Conservation (phyloP, 805 yeast genomes). For the Kazachstania psychrophila region DNA sequence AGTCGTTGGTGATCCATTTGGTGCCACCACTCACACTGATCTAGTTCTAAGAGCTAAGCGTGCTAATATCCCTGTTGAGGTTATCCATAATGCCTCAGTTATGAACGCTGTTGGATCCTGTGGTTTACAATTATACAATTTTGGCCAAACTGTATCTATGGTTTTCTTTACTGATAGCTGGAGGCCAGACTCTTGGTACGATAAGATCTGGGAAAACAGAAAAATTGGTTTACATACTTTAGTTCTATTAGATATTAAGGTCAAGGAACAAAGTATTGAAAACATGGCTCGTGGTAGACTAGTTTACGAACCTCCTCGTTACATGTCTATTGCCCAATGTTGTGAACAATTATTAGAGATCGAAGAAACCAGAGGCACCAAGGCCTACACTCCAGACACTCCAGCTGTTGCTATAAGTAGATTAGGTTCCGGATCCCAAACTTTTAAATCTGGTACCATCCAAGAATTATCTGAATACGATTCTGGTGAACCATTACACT, state of each 20-base stretch:
- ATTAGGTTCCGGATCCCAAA: constrained; percentile 77
- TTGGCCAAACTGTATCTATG: constrained; percentile 94
- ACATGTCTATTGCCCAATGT: constrained; percentile 87
- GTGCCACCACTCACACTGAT: constrained; percentile 97
- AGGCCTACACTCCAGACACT: constrained; percentile 75
- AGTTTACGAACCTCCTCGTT: constrained; percentile 94
- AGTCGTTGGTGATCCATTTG: constrained; percentile 96
- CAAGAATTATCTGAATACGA: constrained; percentile 71
- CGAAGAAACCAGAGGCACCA: constrained; percentile 66
- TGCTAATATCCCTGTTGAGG: constrained; percentile 64
- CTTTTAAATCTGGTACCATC: constrained; percentile 77
- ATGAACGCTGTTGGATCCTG: constrained; percentile 99
- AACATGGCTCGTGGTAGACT: constrained; percentile 87
- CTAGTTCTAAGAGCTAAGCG: constrained; percentile 86
- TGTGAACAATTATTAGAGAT: constrained; percentile 81
- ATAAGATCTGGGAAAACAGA: constrained; percentile 81
- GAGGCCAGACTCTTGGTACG: constrained; percentile 94
- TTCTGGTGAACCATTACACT: constrained; percentile 90
- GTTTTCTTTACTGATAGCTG: constrained; percentile 92
- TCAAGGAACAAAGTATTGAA: constrained; percentile 91
- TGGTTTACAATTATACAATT: constrained; percentile 88
- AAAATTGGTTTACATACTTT: constrained; percentile 86
- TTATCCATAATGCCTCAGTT: constrained; percentile 90
- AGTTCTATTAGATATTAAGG: constrained; percentile 83
- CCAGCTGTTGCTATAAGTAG: constrained; percentile 93